Base-by-base conservation (phyloP, 2,329 filamentous ascomycete species). In the Trichoderma pleuroti region DNA sequence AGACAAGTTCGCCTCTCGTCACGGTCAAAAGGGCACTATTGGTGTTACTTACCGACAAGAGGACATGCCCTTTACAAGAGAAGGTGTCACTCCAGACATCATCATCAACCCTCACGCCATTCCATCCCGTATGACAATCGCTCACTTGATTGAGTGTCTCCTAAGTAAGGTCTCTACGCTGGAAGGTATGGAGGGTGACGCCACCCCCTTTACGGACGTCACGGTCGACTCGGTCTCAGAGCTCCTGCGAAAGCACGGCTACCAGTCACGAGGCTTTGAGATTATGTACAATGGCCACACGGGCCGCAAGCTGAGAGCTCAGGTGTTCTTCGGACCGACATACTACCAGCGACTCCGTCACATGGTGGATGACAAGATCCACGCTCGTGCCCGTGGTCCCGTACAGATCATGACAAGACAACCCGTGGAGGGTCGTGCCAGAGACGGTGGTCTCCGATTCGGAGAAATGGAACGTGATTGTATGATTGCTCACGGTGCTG, bases 381-480 rank as follows among this genome's bases (percentile, higher is more conserved):
- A 99, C 84, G 97, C 96, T n/a, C 92, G 97, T 82, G 96, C 97
- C 16, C 92, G 96, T 80, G 96, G 97, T 42, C 96, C 96, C 1
- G 93, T 97, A 26, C 96, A 99, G 83, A 99, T 99, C 78, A 89
- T 99, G 84, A 99, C 96, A 3, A 88, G 97, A 71, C 96, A 99
- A 82, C 96, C 96, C 21, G 96, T 99, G 16, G 96, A 99, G 84
- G 96, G 96, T 92, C 93, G 97, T 89, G 96, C 96, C 4, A 87
- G 97, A 82, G 97, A 99, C 80, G 96, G 96, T 87, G 96, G 96
- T 86, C 88, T 99, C 57, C 95, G 97, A 80, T 99, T 99, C 89
- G 96, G 96, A 90, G 96, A 99, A 86, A 99, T 99, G 96, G 97
- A 99, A 84, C 95, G 97, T 85, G 97, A 99, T 89, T 99, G 96